Conservation (phyloP, 2,329 filamentous ascomycete genomes). For the Reticulascus tulasneorum region DNA sequence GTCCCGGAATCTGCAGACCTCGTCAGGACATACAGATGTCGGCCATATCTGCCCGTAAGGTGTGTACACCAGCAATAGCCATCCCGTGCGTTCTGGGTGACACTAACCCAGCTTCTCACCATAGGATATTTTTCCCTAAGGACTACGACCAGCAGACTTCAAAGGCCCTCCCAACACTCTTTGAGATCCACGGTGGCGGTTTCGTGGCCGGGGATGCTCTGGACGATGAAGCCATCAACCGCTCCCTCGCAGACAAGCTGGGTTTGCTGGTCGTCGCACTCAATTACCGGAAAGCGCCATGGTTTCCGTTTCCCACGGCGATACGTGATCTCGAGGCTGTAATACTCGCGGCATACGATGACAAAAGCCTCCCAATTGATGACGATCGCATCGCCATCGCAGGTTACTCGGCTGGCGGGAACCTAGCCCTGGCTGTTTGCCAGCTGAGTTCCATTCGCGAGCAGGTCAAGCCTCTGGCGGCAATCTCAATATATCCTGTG, state of each 20-base stretch:
- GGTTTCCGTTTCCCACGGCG: conserved; percentile 37
- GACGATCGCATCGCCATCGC: conserved; percentile 33
- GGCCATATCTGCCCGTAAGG: conserved; percentile 12
- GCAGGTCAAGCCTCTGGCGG: conserved; percentile 22
- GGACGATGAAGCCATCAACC: conserved; percentile 44
- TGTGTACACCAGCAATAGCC: conserved; percentile 1
- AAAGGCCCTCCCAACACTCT: conserved; percentile 34
- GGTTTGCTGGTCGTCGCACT: conserved; percentile 41
- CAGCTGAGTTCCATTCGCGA: conserved; percentile 33
- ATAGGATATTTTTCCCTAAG: conserved; percentile 35
- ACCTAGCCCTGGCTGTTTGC: conserved; percentile 36
- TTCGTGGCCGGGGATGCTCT: conserved; percentile 39
- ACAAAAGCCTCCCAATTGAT: conserved; percentile 43
- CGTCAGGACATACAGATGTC: conserved; percentile 14
- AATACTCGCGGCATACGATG: conserved; percentile 34
- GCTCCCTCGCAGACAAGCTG: conserved; percentile 33
- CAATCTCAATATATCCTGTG: conserved; percentile 38
- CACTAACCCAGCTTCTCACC: not conserved
- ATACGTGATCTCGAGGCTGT: conserved; percentile 43
- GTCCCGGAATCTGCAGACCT: no score
- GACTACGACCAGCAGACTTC: conserved; percentile 25
- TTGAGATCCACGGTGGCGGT: conserved; percentile 50
- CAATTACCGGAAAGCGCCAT: conserved; percentile 45
- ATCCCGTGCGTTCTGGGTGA: not conserved
- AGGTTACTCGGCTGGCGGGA: conserved; percentile 50